Base-by-base conservation (phyloP, 78 protist genomes). In the Dictyostelium purpureum region DNA sequence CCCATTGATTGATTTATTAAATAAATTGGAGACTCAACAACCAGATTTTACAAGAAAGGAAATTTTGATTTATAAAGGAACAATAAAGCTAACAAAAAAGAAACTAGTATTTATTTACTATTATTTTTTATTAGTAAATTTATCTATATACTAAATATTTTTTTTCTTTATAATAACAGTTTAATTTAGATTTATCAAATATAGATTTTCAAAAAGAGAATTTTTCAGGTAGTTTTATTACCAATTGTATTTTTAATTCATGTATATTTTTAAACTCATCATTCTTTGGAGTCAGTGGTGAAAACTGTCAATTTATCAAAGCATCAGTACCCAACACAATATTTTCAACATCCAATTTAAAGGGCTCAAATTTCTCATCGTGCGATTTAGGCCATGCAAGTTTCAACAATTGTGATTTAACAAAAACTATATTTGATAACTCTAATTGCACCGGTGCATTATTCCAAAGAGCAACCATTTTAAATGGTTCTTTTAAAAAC, bases 11-110 rank as follows among this genome's bases (percentile, higher is more conserved):
- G 69, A 85, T 3, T 10, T 85, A 12, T 73, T 85, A 5, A 54
- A 85, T 24, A 70, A 47, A 66, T 6, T 61, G 3, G 24, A 24
- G 35, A 31, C 19, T 2, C 28, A 24, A 3, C 26, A 61, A 5
- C 28, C 83, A 3, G 92, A 85, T 42, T 85, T 74, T 45, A 59
- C 80, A 1, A 52, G 92, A 56, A 85, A 85, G 26, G 92, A 85
- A 10, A 73, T 85, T 10, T 37, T 85, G 7, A 6, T 85, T 6
- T 24, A 85, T 42, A 52, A 47, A 59, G 18, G 26, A 18, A 11
- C 43, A 21, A 70, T 85, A 6, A 85, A 77, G 40, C 16, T 77
- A 6, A 42, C 21, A 2, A 77, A 77, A 0, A 77, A 63, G 40
- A 52, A 40, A 75, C 37, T 75, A 18, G 65, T 57, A 57, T 21